Base-by-base conservation (phyloP, 164 flowering plant genomes). In the Paratinospora sagittata region DNA sequence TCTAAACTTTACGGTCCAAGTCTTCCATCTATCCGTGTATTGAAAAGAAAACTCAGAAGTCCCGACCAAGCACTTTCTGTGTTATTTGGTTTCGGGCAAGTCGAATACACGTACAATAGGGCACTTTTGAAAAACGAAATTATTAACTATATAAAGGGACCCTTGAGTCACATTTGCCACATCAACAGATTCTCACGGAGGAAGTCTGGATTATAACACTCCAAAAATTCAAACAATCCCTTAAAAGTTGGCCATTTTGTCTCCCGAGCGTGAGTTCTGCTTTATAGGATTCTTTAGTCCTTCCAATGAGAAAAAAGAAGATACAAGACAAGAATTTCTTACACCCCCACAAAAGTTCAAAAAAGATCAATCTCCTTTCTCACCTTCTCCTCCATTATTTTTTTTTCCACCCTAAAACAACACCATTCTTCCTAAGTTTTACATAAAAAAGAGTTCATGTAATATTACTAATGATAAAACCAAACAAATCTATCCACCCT, bases 211-310 rank as follows among this genome's bases (percentile, higher is more conserved):
- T 7, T 39, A 11, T 39, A 39, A 3, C 43, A n/a, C n/a, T 60
- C 60, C 60, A 21, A n/a, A 55, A 21, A 55, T 1, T 21, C 60
- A 55, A 16, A 16, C 21, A 52, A 13, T 12, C 11, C 75, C 75
- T 58, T 72, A 64, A 76, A 67, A 66, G 24, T 24, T 30, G 70
- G 75, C 70, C 72, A 68, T 49, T 72, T 65, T 76, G 79, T 72
- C 75, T 30, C 65, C 63, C 36, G n/a, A 52, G 41, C 63, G 63
- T 13, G 12, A 24, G 41, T 64, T 49, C 6, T 69, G 27, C 75
- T 72, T 76, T 72, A 69, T 76, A 63, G 66, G 75, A 76, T 72
- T 68, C 79, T 65, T 37, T 64, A 37, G 47, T 64, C 66, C 26
- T 67, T 71, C 57, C 71, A 57, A 45, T 73, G 27, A 24, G 69